Evolutionary conservation across 352 stramenopile species (phyloP).

Genomic region (Phytophthora citricola): DNA sequence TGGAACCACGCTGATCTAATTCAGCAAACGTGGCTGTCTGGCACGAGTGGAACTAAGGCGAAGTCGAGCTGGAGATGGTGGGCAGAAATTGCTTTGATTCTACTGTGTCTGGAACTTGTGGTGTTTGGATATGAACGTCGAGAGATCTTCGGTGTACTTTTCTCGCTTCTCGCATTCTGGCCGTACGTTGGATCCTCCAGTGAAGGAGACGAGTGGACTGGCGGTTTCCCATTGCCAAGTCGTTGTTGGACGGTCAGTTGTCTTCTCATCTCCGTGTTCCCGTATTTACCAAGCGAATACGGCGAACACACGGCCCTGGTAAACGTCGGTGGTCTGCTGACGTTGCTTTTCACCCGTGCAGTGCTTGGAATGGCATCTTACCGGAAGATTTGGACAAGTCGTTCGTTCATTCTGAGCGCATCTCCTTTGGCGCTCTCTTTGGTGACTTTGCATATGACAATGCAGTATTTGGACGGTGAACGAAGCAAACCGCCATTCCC

Average conservation of each 20-base stretch:
- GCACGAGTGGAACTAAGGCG: background rate
- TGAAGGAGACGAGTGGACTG: conserved; percentile 1
- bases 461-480: conserved; percentile 55
- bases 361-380: background rate
- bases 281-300: conserved; percentile 77
- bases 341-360: conserved; percentile 19
- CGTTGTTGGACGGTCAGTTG: conserved; percentile 59
- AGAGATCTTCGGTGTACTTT: conserved; percentile 72
- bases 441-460: conserved; percentile 55
- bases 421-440: conserved; percentile 45
- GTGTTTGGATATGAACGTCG: conserved; percentile 72
- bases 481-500: conserved; percentile 59
- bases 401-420: conserved; percentile 18
- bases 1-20: conserved; percentile 54
- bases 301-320: conserved; percentile 73
- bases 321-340: conserved; percentile 49
- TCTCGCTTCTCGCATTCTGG: conserved; percentile 62
- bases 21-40: conserved; percentile 5
- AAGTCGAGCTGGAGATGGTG: conserved; percentile 32
- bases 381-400: conserved; percentile 8
- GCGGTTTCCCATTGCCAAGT: conserved; percentile 18
- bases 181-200: conserved; percentile 34
- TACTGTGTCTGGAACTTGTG: conserved; percentile 69
- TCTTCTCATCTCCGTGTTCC: conserved; percentile 72
- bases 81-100: conserved; percentile 44